Evolutionary conservation across 768 basidiomycete species (phyloP), one percentile per base, ranked within the genome.

Genomic region (Podaxis pistillaris): DNA sequence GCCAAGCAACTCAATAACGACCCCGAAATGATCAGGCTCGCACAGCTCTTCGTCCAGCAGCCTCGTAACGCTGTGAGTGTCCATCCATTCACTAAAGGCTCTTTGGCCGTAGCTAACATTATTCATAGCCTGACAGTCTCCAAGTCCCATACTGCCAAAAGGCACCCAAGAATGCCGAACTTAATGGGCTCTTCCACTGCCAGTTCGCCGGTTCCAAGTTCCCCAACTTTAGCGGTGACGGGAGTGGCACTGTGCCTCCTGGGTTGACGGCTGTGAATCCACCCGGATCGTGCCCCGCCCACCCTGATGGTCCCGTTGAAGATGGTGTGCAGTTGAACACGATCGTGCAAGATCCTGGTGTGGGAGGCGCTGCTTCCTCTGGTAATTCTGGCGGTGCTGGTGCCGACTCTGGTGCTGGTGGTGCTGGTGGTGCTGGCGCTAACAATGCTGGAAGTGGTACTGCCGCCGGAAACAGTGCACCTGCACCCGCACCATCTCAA

Each of bases 181-280:
- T 84, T 33, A 73, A 77, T 51, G 82, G 82, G 1, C 72, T 84
- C n/a, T 83, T 83, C 78, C 82, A 84, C 51, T 83, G 81, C 64
- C 81, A 84, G 67, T 82, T 81, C 65, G 68, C 69, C 1, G 75
- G 79, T 9, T 74, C 78, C 0, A 74, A 81, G 58, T 77, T 77
- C 64, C 67, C 77, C 17, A 68, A 71, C 17, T 82, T 83, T 67
- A 77, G 73, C 26, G 77, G 77, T 46, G 76, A 77, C 44, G 72
- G 74, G 28, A 69, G 75, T 5, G 82, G 82, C 2, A 84, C 79
- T 44, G 70, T 81, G 58, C 82, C 82, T 5, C 78, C 82, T 59
- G 81, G 81, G 19, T 69, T 71, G 13, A 69, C 55, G 1, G 71
- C 75, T 13, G 69, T 81, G n/a, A 77, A 70, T 66, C 80, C 80